Evolutionary conservation across 2,329 filamentous ascomycete genomes (phyloP).

Genomic region (Remersonia thermophila): DNA sequence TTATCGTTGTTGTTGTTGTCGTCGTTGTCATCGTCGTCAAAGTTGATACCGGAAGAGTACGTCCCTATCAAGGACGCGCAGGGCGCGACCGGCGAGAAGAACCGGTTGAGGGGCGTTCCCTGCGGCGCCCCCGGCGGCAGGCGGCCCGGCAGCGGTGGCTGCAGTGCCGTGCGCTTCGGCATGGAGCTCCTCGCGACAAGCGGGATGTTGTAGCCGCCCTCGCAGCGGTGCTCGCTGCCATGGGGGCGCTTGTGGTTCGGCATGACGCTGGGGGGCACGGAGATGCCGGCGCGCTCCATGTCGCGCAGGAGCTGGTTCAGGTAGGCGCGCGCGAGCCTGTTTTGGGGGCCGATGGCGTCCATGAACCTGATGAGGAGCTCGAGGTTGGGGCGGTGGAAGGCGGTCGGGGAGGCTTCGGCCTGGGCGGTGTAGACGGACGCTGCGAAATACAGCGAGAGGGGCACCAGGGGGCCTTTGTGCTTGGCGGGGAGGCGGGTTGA

Average conservation of each 20-base stretch:
- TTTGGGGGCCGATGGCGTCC: constrained; percentile 60
- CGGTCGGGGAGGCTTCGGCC: constrained; percentile 43
- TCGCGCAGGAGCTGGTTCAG: constrained; percentile 78
- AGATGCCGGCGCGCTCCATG: constrained; percentile 44
- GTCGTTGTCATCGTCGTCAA: no score
- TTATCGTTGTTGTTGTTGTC: no score
- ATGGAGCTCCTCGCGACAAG: constrained; percentile 34
- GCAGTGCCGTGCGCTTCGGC: constrained; percentile 28
- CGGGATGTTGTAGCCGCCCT: constrained; percentile 28
- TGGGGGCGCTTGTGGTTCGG: not conserved
- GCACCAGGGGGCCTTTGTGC: constrained; percentile 65
- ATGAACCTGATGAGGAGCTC: constrained; percentile 71
- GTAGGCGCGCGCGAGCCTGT: constrained; percentile 70
- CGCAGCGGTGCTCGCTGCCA: no score
- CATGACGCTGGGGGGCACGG: constrained; percentile 5
- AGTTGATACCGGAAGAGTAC: no score
- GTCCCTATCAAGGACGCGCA: not conserved
- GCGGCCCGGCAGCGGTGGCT: constrained; percentile 33
- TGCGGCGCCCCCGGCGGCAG: constrained; percentile 27
- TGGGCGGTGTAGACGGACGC: constrained; percentile 74
- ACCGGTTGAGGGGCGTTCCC: constrained; percentile 6
- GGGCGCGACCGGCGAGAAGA: not conserved
- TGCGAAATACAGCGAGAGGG: constrained; percentile 76
- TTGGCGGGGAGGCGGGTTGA: not conserved
- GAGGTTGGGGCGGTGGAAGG: constrained; percentile 35